A percentile compares a stretch with the other conserved stretches of the same genome.
Evolutionary conservation across 306 rosid genomes (phyloP).

Genomic region (Vicia sativa): DNA sequence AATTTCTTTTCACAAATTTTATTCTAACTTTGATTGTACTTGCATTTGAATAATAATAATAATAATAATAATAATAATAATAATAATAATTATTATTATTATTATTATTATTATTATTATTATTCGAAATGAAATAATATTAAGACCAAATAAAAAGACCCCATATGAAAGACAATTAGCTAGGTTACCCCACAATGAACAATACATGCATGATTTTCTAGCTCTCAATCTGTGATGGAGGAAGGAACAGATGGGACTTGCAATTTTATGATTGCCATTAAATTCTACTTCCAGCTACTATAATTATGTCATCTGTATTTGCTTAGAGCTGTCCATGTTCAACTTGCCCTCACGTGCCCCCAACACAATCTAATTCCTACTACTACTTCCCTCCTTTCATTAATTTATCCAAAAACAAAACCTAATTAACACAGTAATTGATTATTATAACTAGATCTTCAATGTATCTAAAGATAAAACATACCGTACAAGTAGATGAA

Average conservation of each 20-base stretch:
- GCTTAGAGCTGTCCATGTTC: constrained; percentile 46
- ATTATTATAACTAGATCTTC: neutral
- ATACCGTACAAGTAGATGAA: neutral
- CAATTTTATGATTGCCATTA: constrained; percentile 42
- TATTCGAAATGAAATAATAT: neutral
- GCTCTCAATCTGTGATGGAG: constrained; percentile 49
- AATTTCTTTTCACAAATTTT: no score
- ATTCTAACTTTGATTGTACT: no score
- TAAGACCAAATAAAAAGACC: constrained; percentile 22
- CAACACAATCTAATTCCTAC: constrained; percentile 16
- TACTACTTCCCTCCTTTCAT: constrained; percentile 14
- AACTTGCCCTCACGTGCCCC: constrained; percentile 50
- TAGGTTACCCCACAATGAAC: constrained; percentile 44
- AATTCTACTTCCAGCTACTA: constrained; percentile 45
- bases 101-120: neutral
- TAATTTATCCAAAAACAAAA: constrained; percentile 5
- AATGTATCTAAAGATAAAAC: neutral
- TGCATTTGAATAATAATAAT: no score
- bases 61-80: no score
- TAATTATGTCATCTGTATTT: constrained; percentile 31
- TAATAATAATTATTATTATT: no score
- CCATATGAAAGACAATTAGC: constrained; percentile 50
- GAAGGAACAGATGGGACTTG: constrained; percentile 56
- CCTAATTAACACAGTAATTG: neutral
- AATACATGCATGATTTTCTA: constrained; percentile 38